Percentiles rank a stretch among this genome's conserved stretches.
Evolutionary conservation across 306 rosid species (phyloP).

Genomic region (Vigna nakashimae): DNA sequence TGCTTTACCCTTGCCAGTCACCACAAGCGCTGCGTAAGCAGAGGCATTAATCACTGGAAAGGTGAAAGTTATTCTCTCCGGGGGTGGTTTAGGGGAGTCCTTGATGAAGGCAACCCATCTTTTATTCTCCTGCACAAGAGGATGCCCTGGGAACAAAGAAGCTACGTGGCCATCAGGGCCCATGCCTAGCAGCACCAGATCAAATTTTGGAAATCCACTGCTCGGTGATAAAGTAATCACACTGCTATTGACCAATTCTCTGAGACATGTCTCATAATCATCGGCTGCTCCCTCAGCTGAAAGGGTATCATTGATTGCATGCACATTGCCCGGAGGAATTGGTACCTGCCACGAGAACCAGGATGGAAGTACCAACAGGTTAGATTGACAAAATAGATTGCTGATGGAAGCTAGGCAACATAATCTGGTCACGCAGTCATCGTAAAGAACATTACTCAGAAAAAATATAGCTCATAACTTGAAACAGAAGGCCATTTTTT

Average conservation of each 20-base stretch:
- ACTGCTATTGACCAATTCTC: constrained; percentile 58
- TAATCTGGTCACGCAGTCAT: constrained; percentile 10
- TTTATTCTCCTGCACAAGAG: constrained; percentile 72
- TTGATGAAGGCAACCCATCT: constrained; percentile 83
- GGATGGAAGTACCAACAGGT: constrained; percentile 17
- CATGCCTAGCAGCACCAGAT: constrained; percentile 94
- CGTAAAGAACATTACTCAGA: constrained; percentile 5
- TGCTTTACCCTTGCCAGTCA: constrained; percentile 74
- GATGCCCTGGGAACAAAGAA: constrained; percentile 94
- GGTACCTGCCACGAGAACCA: constrained; percentile 62
- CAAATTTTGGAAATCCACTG: constrained; percentile 87
- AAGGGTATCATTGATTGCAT: constrained; percentile 85
- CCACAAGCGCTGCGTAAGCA: constrained; percentile 72
- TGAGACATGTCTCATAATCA: constrained; percentile 82
- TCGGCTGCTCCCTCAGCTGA: constrained; percentile 95
- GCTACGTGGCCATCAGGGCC: constrained; percentile 99
- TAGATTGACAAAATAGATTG: constrained; percentile 23
- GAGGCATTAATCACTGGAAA: constrained; percentile 88
- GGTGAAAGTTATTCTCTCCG: constrained; percentile 88
- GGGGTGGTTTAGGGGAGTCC: constrained; percentile 97
- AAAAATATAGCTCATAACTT: constrained; percentile 14
- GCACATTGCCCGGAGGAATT: constrained; percentile 64
- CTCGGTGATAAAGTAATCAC: constrained; percentile 60
- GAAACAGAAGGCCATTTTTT: background rate
- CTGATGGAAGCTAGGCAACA: constrained; percentile 23